A percentile compares a stretch with the other conserved stretches of the same genome.
These are phyloP conservation scores for Sarocladium kiliense DNA, from an alignment of 2,329 filamentous ascomycete species.

Conservation along the genomic window DNA sequence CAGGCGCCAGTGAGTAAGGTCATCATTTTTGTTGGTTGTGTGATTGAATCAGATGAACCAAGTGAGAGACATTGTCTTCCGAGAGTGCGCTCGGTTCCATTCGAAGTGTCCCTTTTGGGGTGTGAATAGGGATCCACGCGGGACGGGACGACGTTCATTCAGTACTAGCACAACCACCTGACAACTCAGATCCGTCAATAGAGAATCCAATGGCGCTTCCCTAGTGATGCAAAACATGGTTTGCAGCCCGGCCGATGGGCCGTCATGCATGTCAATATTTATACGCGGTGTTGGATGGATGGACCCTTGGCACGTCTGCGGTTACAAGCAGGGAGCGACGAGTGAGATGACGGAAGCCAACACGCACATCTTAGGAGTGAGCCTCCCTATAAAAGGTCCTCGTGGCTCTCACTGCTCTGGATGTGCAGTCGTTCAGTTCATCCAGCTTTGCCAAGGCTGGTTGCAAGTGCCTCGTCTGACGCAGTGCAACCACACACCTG, in stretches of 20 bases:
- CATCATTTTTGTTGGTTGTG: too few species aligned
- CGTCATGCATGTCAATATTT: background rate
- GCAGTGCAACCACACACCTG: background rate
- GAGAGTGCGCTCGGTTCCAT: background rate
- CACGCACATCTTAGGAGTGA: too few species aligned
- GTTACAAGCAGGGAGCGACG: too few species aligned
- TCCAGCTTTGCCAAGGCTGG: background rate
- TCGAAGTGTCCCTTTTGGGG: background rate
- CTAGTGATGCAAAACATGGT: slow-evolving; percentile 2
- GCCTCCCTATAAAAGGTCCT: too few species aligned
- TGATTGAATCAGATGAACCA: too few species aligned
- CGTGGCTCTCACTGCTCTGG: too few species aligned
- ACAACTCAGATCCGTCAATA: background rate
- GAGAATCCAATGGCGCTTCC: background rate
- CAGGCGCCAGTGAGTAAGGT: too few species aligned
- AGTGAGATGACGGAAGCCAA: too few species aligned
- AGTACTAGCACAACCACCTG: background rate
- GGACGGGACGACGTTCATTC: background rate
- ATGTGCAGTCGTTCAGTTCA: background rate
- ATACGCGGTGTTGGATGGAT: background rate
- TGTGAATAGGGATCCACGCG: background rate
- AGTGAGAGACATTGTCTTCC: too few species aligned
- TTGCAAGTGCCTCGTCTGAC: background rate
- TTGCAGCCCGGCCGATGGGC: background rate
- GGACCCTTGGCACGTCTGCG: background rate